Evolutionary conservation across 441 rosid species (phyloP).

Genomic region (Isatis lusitanica): DNA sequence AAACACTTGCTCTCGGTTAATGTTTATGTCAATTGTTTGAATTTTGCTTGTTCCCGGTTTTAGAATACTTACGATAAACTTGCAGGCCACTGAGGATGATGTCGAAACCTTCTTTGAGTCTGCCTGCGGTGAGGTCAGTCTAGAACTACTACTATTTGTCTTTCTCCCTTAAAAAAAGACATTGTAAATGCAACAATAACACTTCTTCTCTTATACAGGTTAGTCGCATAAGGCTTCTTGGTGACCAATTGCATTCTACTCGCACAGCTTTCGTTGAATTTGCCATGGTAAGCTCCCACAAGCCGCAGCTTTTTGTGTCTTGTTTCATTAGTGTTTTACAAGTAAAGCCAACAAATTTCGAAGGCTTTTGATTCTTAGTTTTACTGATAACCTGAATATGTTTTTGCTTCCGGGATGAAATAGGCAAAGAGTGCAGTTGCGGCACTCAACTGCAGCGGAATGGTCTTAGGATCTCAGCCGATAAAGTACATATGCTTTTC

Average conservation of each 20-base stretch:
- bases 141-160: not conserved
- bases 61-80: too few relatives aligned
- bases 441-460: conserved; percentile 27
- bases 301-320: not conserved
- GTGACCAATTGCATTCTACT: conserved; percentile 59
- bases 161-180: not conserved
- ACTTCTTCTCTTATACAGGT: conserved; percentile 38
- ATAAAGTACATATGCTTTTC: conserved; percentile 14
- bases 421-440: conserved; percentile 32
- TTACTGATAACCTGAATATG: not conserved
- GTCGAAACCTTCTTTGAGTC: conserved; percentile 50
- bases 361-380: not conserved
- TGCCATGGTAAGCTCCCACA: conserved; percentile 42
- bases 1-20: not conserved
- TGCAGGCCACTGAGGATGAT: conserved; percentile 51
- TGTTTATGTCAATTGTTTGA: not conserved
- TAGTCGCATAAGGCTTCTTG: conserved; percentile 58
- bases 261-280: conserved; percentile 69
- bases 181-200: not conserved
- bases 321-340: not conserved
- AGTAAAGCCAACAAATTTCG: not conserved
- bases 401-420: not conserved
- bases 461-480: conserved; percentile 27
- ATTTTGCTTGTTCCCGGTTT: too few relatives aligned
- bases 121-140: conserved; percentile 56